Conservation (phyloP, 257 asterid species). For the Nicotiana tabacum region DNA sequence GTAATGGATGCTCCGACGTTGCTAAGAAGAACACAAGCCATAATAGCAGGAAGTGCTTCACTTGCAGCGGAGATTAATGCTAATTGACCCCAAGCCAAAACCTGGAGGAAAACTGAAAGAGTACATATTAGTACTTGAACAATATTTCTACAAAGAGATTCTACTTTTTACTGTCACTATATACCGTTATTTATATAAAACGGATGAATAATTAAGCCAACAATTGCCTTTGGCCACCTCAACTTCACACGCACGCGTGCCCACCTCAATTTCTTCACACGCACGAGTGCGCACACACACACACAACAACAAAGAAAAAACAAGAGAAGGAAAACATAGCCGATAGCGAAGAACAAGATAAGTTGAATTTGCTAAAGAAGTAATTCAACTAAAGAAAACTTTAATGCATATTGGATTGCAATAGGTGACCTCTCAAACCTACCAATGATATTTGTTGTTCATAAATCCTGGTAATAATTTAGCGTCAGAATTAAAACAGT, state of each 20-base stretch:
- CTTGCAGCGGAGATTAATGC: slow-evolving; percentile 61
- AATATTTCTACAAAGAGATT: background rate
- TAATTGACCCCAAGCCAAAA: slow-evolving; percentile 70
- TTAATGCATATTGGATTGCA: background rate
- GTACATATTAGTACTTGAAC: background rate
- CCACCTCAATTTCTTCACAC: background rate
- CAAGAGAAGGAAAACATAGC: background rate
- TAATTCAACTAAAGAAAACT: background rate
- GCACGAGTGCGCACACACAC: no score
- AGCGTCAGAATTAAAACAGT: background rate
- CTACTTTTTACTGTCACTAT: background rate
- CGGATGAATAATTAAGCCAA: background rate
- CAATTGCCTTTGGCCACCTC: background rate
- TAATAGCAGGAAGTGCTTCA: slow-evolving; percentile 46
- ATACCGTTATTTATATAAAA: background rate
- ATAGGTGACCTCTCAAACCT: background rate
- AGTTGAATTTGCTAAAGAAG: background rate
- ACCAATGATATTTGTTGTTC: background rate
- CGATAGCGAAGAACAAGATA: background rate
- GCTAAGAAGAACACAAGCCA: slow-evolving; percentile 63
- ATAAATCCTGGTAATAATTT: background rate
- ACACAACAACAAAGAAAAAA: background rate
- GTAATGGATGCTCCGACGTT: slow-evolving; percentile 82
- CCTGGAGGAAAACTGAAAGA: slow-evolving; percentile 70
- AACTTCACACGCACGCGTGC: background rate